Conservation (phyloP, 768 basidiomycete species). For the Udeniomyces megalosporus region DNA sequence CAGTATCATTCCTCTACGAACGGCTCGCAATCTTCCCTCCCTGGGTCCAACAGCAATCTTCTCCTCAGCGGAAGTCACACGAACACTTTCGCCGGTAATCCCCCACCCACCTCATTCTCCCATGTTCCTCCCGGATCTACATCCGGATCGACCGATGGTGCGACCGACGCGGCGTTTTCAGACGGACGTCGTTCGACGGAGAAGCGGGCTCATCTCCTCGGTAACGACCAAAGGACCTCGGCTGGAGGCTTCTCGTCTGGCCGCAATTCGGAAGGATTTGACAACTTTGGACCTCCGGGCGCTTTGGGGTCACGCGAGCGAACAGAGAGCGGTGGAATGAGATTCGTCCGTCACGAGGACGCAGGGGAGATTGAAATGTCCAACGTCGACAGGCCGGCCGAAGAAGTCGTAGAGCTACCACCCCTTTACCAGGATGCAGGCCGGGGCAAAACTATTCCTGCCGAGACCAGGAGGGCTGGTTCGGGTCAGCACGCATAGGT, state of each 20-base stretch:
- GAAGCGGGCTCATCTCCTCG: neutral
- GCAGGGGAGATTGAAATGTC: neutral
- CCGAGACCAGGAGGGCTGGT: neutral
- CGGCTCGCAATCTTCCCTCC: neutral
- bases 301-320: neutral
- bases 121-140: conserved; percentile 9
- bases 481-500: neutral
- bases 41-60: neutral
- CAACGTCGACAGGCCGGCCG: neutral
- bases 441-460: neutral
- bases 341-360: conserved; percentile 14
- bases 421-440: conserved; percentile 4
- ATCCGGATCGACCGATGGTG: neutral
- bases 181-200: conserved; percentile 1
- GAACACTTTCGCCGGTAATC: neutral
- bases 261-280: no score
- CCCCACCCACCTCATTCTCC: conserved; percentile 6
- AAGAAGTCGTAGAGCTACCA: conserved; percentile 10
- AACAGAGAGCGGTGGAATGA: neutral
- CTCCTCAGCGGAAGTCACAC: neutral
- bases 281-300: neutral
- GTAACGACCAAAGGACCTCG: neutral
- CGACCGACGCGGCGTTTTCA: neutral
- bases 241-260: neutral
- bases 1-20: neutral